A percentile compares a stretch with the other conserved stretches of the same genome.
These are phyloP conservation scores for Ophidiomyces ophidiicola DNA, from an alignment of 2,329 filamentous ascomycete species.

Conservation along the genomic window DNA sequence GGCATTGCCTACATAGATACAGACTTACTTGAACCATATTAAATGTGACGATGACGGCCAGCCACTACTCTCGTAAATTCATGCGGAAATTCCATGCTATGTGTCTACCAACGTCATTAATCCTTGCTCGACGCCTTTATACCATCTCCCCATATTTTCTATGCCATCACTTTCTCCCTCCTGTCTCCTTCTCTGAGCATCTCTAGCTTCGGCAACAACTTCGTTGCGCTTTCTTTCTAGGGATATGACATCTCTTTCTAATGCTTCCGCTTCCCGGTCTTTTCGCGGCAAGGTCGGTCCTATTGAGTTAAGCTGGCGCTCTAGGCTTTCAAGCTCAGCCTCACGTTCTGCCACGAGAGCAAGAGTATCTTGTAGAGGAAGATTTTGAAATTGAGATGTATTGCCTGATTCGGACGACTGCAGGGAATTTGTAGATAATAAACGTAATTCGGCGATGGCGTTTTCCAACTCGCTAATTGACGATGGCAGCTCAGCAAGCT, in stretches of 20 bases:
- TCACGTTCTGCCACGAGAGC: slow-evolving; percentile 31
- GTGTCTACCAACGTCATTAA: slow-evolving; percentile 26
- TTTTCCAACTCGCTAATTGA: slow-evolving; percentile 42
- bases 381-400: slow-evolving; percentile 27
- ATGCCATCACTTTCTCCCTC: slow-evolving; percentile 37
- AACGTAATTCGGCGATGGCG: slow-evolving; percentile 38
- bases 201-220: slow-evolving; percentile 37
- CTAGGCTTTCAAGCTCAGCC: slow-evolving; percentile 30
- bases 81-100: too few relatives aligned
- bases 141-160: slow-evolving; percentile 38
- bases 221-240: slow-evolving; percentile 36
- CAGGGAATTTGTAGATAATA: slow-evolving; percentile 48
- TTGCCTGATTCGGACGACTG: slow-evolving; percentile 44
- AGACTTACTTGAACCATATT: too few relatives aligned
- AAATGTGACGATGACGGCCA: too few relatives aligned
- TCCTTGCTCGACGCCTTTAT: slow-evolving; percentile 30
- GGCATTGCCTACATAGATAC: too few relatives aligned
- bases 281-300: slow-evolving; percentile 35
- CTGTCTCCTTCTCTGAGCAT: slow-evolving; percentile 31
- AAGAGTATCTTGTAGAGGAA: slow-evolving; percentile 32
- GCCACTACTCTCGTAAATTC: too few relatives aligned
- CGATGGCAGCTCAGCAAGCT: slow-evolving; percentile 40
- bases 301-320: slow-evolving; percentile 31
- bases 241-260: slow-evolving; percentile 33
- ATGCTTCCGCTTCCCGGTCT: slow-evolving; percentile 33